Base-by-base conservation (phyloP, 129 eudicot genomes). In the Pittosporum tobira region DNA sequence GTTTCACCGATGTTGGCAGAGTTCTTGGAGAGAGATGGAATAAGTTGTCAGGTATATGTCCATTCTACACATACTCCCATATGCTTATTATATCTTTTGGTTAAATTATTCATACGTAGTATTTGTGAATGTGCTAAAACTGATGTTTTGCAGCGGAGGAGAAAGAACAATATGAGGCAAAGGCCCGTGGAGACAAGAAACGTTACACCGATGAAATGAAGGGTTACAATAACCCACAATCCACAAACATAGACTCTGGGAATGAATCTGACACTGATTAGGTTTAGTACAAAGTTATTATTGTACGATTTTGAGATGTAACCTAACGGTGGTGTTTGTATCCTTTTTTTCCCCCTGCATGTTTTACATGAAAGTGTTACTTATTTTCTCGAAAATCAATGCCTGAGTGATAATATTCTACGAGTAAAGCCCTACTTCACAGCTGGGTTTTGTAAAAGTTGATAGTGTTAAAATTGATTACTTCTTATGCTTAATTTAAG, bases 101-200 rank as follows among this genome's bases (percentile, higher is more conserved):
- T n/a, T n/a, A n/a, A n/a, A 36, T 46, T 0, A 25, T 16, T 44
- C 47, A 36, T 13, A 30, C 9, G 2, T 21, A 3, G 9, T 30
- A 26, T 36, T 1, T 19, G n/a, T 60, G 60, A 40, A 44, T 34
- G 27, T 27, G 51, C 16, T 12, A 34, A 37, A 20, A 26, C 6
- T 14, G 25, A 15, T 58, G 13, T 15, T 63, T 51, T 55, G 64
- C 79, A 86, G 94, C 80, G 21, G 96, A 81, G 69, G 94, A 86
- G 73, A 86, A 76, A 75, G 94, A 71, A 63, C 88, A 88, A 46
- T 90, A 77, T 45, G 95, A 85, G 73, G 87, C 84, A 48, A 83
- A 51, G 62, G 97, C 97, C 5, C 80, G 67, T 58, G 87, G 77
- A 27, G 97, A 85, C 63, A 90, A 85, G 70, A 75, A 78, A 64